These are phyloP conservation scores for Alternaria brassicae DNA, from an alignment of 2,329 filamentous ascomycete species.

Conservation along the genomic window DNA sequence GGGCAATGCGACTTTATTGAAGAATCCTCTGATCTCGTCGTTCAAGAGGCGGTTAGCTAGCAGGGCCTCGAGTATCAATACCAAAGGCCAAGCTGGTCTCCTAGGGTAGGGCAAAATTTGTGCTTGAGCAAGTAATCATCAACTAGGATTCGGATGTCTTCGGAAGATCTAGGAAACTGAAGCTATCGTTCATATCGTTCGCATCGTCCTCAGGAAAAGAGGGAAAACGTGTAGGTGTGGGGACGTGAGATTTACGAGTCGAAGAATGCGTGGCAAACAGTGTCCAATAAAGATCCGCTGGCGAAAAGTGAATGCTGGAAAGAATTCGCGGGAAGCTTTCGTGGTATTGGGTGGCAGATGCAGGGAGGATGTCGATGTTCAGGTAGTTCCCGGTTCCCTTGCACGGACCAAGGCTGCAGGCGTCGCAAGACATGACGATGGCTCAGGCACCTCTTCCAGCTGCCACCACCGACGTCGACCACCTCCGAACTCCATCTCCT, in stretches of 20 bases:
- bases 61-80: not conserved
- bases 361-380: not conserved
- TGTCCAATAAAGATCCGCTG: no score
- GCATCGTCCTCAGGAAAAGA: not conserved
- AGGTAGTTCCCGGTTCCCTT: not conserved
- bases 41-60: not conserved
- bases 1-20: not conserved
- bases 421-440: constrained; percentile 25
- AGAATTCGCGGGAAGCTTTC: not conserved
- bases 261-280: not conserved
- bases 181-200: not conserved
- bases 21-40: not conserved
- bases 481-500: not conserved
- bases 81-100: not conserved
- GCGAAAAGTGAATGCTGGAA: no score
- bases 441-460: constrained; percentile 11
- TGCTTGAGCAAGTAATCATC: not conserved
- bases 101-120: not conserved
- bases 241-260: not conserved
- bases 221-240: not conserved
- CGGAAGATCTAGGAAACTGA: not conserved
- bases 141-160: not conserved
- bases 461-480: constrained; percentile 13
- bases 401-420: constrained; percentile 10
- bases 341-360: not conserved